Conservation (phyloP, 371 early-diverging fungal species). For the Umbelopsis sp. region DNA sequence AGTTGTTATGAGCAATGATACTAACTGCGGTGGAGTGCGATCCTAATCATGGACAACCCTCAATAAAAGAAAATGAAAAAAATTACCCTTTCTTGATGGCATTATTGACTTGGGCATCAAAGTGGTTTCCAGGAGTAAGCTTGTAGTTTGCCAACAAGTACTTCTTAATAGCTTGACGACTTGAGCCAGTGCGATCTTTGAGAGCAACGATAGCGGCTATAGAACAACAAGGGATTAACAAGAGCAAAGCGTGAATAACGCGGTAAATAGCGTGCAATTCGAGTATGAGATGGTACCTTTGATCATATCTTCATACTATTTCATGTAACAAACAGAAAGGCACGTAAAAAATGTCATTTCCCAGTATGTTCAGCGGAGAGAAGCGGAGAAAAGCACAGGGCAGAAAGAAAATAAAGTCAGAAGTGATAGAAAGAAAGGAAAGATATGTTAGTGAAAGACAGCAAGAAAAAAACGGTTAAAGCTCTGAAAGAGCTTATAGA, state of each 20-base stretch:
- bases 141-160: slow-evolving; percentile 73
- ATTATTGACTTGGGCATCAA: slow-evolving; percentile 57
- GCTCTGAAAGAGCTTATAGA: not conserved
- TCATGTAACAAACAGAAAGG: not conserved
- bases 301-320: slow-evolving; percentile 18
- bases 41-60: not conserved
- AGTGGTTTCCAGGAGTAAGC: slow-evolving; percentile 46
- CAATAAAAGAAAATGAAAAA: not conserved
- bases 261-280: slow-evolving; percentile 9
- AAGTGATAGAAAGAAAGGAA: not conserved
- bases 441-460: not conserved
- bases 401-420: not conserved
- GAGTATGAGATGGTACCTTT: not conserved
- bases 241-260: slow-evolving; percentile 10
- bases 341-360: slow-evolving; percentile 4
- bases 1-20: not conserved
- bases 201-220: slow-evolving; percentile 52
- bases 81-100: slow-evolving; percentile 56
- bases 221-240: not conserved
- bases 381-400: slow-evolving; percentile 10
- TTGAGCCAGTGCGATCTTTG: slow-evolving; percentile 72
- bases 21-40: no score
- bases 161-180: slow-evolving; percentile 75
- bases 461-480: not conserved
- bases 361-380: slow-evolving; percentile 15